Conservation (phyloP, 2,329 filamentous ascomycete genomes). For the Graphilbum sp. region DNA sequence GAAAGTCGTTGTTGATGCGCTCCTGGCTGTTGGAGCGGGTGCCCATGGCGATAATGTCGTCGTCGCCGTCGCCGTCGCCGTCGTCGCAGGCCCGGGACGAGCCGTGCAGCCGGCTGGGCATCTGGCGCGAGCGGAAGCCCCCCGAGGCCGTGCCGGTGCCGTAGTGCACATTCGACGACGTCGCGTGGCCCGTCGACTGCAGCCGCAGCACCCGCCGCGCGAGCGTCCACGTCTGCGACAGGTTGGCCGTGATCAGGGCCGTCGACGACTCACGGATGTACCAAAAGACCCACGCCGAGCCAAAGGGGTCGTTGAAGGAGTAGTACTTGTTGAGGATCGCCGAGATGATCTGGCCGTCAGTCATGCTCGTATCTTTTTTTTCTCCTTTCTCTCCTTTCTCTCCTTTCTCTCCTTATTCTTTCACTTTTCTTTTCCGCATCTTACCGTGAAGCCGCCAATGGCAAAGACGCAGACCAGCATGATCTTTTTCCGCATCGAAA, state of each 20-base stretch:
- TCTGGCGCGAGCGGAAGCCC: slow-evolving; percentile 11
- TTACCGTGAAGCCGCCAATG: slow-evolving; percentile 29
- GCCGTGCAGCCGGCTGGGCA: background rate
- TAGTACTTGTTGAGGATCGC: slow-evolving; percentile 31
- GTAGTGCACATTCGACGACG: slow-evolving; percentile 15
- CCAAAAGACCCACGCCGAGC: slow-evolving; percentile 24
- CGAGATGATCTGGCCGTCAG: slow-evolving; percentile 28
- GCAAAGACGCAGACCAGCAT: slow-evolving; percentile 30
- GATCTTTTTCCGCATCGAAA: slow-evolving; percentile 33
- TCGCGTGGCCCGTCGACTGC: slow-evolving; percentile 16
- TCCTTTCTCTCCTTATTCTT: too few species aligned
- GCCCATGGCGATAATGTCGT: slow-evolving; percentile 10
- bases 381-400: too few species aligned
- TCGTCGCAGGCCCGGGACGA: background rate
- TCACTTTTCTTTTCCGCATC: slow-evolving; percentile 4
- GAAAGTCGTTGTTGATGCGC: slow-evolving; percentile 17
- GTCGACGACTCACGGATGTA: slow-evolving; percentile 29
- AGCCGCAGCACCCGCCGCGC: slow-evolving; percentile 21
- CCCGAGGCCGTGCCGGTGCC: slow-evolving; percentile 6
- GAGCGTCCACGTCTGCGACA: slow-evolving; percentile 26
- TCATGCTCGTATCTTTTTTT: too few species aligned
- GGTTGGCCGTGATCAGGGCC: slow-evolving; percentile 26
- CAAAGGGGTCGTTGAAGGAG: slow-evolving; percentile 23
- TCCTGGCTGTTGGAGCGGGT: slow-evolving; percentile 19
- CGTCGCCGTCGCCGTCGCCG: slow-evolving; percentile 8